Conservation (phyloP, 2,329 filamentous ascomycete genomes). For the Parascedosporium putredinis region DNA sequence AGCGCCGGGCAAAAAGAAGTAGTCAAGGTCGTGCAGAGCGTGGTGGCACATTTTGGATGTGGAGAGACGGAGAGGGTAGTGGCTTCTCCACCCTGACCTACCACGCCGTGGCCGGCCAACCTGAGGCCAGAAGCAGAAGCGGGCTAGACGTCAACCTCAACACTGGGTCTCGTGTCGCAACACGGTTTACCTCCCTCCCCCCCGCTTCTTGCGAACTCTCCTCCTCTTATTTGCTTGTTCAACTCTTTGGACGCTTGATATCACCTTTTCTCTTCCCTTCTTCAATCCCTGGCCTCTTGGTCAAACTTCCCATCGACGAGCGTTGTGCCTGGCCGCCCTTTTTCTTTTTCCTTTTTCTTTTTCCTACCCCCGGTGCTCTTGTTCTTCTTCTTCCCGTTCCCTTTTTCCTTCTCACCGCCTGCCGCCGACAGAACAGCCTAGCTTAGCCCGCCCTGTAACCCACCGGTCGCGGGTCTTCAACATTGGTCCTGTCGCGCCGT, state of each 20-base stretch:
- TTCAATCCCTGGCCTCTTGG: neutral
- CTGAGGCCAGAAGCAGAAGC: conserved; percentile 8
- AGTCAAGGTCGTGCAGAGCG: neutral
- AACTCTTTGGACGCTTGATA: neutral
- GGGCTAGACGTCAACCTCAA: conserved; percentile 6
- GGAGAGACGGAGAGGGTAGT: neutral
- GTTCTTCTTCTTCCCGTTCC: neutral
- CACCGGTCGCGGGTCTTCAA: neutral
- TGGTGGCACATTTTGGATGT: neutral
- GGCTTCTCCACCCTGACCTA: neutral
- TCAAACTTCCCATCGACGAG: neutral
- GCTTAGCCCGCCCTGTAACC: neutral
- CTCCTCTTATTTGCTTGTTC: neutral
- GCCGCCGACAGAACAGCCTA: neutral
- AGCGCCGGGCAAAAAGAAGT: no score
- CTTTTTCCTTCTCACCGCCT: neutral
- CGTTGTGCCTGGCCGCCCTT: no score
- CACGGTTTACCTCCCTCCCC: neutral
- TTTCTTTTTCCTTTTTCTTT: no score
- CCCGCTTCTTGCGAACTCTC: conserved; percentile 7
- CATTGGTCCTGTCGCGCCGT: neutral
- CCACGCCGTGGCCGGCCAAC: conserved; percentile 5
- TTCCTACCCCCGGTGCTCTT: no score
- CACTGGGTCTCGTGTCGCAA: conserved; percentile 10
- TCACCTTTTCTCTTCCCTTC: neutral